phyloP scores from a whole-genome alignment of 2,329 filamentous ascomycete species.

The Neurospora sp. region DNA sequence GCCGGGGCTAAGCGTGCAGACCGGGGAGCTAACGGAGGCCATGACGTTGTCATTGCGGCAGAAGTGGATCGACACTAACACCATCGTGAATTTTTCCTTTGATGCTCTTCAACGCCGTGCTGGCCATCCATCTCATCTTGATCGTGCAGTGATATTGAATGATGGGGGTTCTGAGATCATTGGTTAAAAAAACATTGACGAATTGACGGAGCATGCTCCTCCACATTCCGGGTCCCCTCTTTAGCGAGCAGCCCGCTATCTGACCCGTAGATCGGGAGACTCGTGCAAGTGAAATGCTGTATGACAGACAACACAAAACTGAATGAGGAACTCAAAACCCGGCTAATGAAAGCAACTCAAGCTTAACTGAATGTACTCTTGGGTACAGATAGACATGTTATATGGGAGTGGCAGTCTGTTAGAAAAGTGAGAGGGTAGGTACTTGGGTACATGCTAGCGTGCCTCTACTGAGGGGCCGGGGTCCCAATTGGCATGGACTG shows the following conservation, averaged over 20 bases:
- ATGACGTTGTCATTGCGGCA: neutral
- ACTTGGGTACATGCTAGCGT: neutral
- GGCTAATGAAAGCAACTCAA: neutral
- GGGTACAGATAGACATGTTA: neutral
- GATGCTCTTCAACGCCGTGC: neutral
- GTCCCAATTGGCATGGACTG: neutral
- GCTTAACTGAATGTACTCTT: neutral
- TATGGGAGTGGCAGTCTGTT: neutral
- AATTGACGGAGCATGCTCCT: neutral
- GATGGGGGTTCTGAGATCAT: neutral
- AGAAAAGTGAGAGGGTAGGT: neutral
- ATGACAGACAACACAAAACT: neutral
- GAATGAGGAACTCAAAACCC: neutral
- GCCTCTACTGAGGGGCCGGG: neutral
- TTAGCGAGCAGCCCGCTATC: neutral
- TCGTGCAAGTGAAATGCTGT: neutral
- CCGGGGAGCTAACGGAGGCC: neutral
- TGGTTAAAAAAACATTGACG: neutral
- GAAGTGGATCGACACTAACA: neutral
- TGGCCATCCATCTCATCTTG: neutral
- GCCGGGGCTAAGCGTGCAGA: neutral
- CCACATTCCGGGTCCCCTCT: neutral
- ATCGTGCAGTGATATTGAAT: neutral
- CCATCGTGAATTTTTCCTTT: neutral
- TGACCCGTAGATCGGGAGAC: neutral